Conservation (phyloP, 768 basidiomycete species). For the Leccinum uliginosum region DNA sequence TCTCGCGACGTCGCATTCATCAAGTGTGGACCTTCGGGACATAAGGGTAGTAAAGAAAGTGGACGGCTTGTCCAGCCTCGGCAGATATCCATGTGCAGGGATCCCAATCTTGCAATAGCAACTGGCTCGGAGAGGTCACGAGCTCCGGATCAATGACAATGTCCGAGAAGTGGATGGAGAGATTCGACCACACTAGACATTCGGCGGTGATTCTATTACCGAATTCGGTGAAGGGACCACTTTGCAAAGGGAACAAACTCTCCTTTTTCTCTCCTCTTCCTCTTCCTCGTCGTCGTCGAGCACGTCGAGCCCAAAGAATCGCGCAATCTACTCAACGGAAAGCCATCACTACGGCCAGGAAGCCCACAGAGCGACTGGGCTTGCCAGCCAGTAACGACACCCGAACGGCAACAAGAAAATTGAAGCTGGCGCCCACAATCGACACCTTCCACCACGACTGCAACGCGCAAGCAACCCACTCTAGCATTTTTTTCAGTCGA, state of each 20-base stretch:
- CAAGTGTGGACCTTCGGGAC: conserved; percentile 95
- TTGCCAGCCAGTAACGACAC: background rate
- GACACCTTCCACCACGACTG: conserved; percentile 13
- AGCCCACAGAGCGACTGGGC: conserved; percentile 2
- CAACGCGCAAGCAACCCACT: conserved; percentile 2
- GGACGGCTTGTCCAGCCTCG: conserved; percentile 89
- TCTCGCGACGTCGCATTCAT: conserved; percentile 81
- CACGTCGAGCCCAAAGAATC: too few species aligned
- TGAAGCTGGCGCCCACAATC: conserved; percentile 10
- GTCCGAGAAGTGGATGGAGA: conserved; percentile 91
- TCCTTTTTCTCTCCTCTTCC: conserved; percentile 1
- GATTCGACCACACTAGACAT: conserved; percentile 39
- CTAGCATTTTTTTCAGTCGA: conserved; percentile 5
- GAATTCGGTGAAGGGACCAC: conserved; percentile 7
- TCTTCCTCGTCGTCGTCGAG: too few species aligned
- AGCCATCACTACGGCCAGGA: too few species aligned
- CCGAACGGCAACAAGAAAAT: conserved; percentile 17
- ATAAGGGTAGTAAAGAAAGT: conserved; percentile 97
- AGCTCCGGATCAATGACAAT: conserved; percentile 82
- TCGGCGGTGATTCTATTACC: too few species aligned
- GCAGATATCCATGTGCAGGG: conserved; percentile 88
- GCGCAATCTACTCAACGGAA: too few species aligned
- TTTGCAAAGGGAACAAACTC: conserved; percentile 21
- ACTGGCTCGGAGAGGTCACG: conserved; percentile 85
- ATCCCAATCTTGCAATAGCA: conserved; percentile 78